Percentiles rank a stretch among this genome's conserved stretches.
Evolutionary conservation across 768 basidiomycete species (phyloP).

Genomic region (Lactifluus pinguis): DNA sequence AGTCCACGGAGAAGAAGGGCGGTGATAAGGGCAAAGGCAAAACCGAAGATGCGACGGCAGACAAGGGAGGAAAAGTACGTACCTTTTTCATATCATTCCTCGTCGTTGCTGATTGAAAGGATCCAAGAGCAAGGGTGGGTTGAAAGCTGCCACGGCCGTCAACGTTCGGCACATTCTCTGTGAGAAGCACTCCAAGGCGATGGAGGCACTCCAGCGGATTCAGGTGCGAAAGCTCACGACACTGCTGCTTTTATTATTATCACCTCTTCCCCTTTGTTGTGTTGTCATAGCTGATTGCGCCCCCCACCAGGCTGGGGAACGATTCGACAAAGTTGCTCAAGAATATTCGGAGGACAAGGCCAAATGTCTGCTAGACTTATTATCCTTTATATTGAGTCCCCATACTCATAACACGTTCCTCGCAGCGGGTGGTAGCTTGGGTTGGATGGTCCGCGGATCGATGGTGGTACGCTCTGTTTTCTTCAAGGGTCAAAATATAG

Average conservation of each 20-base stretch:
- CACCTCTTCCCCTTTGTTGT: background rate
- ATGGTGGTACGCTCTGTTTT: conserved; percentile 53
- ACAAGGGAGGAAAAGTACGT: conserved; percentile 10
- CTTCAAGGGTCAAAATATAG: background rate
- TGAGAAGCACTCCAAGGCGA: conserved; percentile 76
- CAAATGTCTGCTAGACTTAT: conserved; percentile 42
- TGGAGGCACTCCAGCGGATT: conserved; percentile 71
- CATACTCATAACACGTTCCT: background rate
- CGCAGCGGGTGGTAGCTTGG: conserved; percentile 76
- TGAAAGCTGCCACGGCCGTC: conserved; percentile 74
- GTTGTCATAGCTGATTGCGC: background rate
- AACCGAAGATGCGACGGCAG: background rate
- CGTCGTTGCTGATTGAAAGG: background rate
- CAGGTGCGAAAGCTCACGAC: conserved; percentile 38
- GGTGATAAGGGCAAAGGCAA: conserved; percentile 23
- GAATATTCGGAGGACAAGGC: conserved; percentile 91
- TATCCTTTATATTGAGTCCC: background rate
- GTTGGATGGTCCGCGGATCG: conserved; percentile 80
- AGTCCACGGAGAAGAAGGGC: conserved; percentile 36
- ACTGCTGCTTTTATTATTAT: background rate
- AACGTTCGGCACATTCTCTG: conserved; percentile 86
- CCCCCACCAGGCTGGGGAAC: conserved; percentile 53
- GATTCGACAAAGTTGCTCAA: conserved; percentile 84
- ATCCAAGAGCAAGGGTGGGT: conserved; percentile 39
- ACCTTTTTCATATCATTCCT: background rate